Base-by-base conservation (phyloP, 1,139 yeast genomes). In the Komagataea norvegica region DNA sequence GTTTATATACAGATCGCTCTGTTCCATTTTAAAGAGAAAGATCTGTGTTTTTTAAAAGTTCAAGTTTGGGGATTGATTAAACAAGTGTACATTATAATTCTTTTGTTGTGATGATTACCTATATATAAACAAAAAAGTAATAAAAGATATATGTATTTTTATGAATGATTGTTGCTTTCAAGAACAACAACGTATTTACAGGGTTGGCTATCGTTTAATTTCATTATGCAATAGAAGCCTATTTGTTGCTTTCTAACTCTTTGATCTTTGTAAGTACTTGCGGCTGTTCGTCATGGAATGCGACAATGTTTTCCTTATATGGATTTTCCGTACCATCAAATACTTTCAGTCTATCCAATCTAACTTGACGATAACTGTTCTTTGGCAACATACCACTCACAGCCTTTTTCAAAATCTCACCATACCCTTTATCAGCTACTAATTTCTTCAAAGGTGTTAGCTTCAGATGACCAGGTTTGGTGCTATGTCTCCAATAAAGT, bases 381-480 rank as follows among this genome's bases (percentile, higher is more conserved):
- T 87, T 88, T 29, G 98, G 98, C 42, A 91, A 70, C 99, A 91
- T 91, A 42, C 95, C 95, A 48, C 86, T 81, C 8, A 91, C 98
- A 1, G 98, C 97, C 54, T 84, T 76, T 53, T 64, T 74, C 51
- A 91, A 66, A 15, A 88, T 66, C 59, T 89, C 98, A 15, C 86
- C 80, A 52, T 79, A 84, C 10, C 98, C 98, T 56, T 81, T 80
- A 60, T 88, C 82, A 41, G 71, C 77, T 39, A 78, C 75, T 64
- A 89, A 67, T 47, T 76, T 78, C 46, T 79, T 79, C 94, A 91
- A 83, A 18, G 96, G 80, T 34, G 79, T 73, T 53, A 86, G 77
- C 53, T 84, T 83, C 54, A 91, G 74, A 25, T 89, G 79, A 38
- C 98, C 98, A 3, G 97, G 97, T 55, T 86, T 78, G 3, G 84